A percentile compares a stretch with the other conserved stretches of the same genome.
Conservation (phyloP, 1,139 yeast genomes). For the Saccharomyces hybrid region DNA sequence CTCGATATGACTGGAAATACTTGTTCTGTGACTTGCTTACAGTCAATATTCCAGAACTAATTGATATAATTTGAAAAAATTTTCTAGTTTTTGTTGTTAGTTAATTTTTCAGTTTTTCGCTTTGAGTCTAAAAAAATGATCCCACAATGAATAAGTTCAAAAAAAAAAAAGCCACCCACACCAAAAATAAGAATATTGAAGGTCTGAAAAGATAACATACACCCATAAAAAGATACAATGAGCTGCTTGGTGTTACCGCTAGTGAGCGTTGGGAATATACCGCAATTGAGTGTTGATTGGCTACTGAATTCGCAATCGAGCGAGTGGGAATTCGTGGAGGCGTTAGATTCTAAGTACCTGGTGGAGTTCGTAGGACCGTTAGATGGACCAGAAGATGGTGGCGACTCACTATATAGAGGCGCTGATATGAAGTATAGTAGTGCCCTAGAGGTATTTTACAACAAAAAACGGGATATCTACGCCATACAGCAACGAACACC, state of each 20-base stretch:
- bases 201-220: not conserved
- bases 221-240: not conserved
- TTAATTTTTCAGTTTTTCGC: not conserved
- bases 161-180: not conserved
- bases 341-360: conserved; percentile 51
- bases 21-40: conserved; percentile 1
- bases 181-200: not conserved
- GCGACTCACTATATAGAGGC: conserved; percentile 5
- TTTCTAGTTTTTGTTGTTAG: not conserved
- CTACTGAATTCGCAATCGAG: conserved; percentile 49
- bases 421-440: conserved; percentile 36
- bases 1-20: not conserved
- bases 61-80: conserved; percentile 1
- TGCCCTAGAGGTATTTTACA: conserved; percentile 53
- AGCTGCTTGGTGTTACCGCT: conserved; percentile 56
- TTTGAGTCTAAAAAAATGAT: not conserved
- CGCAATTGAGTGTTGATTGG: conserved; percentile 74
- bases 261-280: conserved; percentile 82
- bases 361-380: conserved; percentile 83
- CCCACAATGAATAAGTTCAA: not conserved
- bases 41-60: conserved; percentile 2
- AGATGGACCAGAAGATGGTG: conserved; percentile 36
- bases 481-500: conserved; percentile 82
- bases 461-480: conserved; percentile 38
- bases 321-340: conserved; percentile 44